A percentile compares a stretch with the other conserved stretches of the same genome.
These are phyloP conservation scores for Stygiomarasmius scandens DNA, from an alignment of 1,284 basidiomycete genomes.

Conservation along the genomic window DNA sequence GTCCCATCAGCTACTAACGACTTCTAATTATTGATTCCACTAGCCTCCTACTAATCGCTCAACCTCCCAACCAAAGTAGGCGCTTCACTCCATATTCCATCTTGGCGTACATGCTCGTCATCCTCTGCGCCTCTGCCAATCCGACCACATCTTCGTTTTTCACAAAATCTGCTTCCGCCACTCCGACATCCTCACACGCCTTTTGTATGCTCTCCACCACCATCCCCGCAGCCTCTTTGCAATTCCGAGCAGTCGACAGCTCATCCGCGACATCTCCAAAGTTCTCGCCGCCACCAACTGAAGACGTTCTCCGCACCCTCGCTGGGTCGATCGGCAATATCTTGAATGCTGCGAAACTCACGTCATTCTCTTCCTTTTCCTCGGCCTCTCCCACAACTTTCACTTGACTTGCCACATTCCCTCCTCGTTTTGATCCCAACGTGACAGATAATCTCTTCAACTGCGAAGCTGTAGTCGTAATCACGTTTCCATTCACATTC, in stretches of 20 bases:
- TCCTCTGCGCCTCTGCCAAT: constrained; percentile 77
- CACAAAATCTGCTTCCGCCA: constrained; percentile 48
- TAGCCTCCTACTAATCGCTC: constrained; percentile 9
- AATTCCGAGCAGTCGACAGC: constrained; percentile 62
- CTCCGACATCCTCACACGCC: constrained; percentile 69
- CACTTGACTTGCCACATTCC: constrained; percentile 8
- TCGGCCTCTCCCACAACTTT: constrained; percentile 32
- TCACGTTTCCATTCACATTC: background rate
- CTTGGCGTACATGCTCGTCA: constrained; percentile 83
- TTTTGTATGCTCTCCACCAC: constrained; percentile 72
- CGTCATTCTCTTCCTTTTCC: constrained; percentile 31
- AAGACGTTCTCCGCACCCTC: constrained; percentile 51
- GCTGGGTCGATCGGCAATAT: constrained; percentile 71
- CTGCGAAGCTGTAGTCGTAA: background rate
- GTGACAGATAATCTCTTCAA: background rate
- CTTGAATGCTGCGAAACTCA: constrained; percentile 74
- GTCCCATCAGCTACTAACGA: too few relatives aligned
- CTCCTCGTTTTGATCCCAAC: background rate
- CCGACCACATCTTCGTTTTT: constrained; percentile 78
- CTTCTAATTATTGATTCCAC: background rate
- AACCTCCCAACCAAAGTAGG: constrained; percentile 82
- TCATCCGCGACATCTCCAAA: constrained; percentile 66
- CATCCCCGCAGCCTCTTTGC: constrained; percentile 74
- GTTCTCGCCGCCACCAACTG: constrained; percentile 29
- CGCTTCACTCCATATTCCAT: constrained; percentile 91